phyloP scores from a whole-genome alignment of 345 rosid species.

The Populus simonii region DNA sequence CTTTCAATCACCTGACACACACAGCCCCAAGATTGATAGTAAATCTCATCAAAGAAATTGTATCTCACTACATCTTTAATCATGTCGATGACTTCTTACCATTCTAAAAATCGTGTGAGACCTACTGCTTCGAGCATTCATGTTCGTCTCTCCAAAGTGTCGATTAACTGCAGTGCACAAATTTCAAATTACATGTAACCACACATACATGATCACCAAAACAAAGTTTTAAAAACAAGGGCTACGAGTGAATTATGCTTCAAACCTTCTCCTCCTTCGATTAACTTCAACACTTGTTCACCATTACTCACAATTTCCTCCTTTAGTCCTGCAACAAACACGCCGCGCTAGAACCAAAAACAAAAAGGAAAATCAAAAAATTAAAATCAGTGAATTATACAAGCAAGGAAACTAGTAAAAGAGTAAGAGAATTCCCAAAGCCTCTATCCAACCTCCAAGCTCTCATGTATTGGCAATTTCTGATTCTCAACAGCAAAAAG shows the following conservation, averaged over 20 bases:
- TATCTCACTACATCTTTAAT: background rate
- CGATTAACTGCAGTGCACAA: slow-evolving; percentile 54
- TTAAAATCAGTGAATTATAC: slow-evolving; percentile 7
- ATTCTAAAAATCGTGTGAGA: slow-evolving; percentile 96
- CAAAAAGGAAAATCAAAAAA: slow-evolving; percentile 1
- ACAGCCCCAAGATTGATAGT: background rate
- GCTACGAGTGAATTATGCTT: slow-evolving; percentile 9
- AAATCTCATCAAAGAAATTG: background rate
- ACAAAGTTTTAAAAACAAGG: background rate
- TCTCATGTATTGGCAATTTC: slow-evolving; percentile 85
- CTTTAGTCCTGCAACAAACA: slow-evolving; percentile 80
- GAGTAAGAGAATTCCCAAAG: background rate
- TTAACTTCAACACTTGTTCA: slow-evolving; percentile 78
- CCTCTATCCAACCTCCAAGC: slow-evolving; percentile 64
- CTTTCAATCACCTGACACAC: slow-evolving; percentile 80
- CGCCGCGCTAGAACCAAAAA: slow-evolving; percentile 60
- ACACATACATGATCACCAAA: background rate
- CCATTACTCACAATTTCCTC: slow-evolving; percentile 81
- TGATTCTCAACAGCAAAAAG: slow-evolving; percentile 76
- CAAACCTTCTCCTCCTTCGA: slow-evolving; percentile 89
- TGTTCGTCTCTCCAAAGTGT: slow-evolving; percentile 95
- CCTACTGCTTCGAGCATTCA: slow-evolving; percentile 93
- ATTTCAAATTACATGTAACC: background rate
- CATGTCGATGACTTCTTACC: slow-evolving; percentile 39
- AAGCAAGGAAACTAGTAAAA: slow-evolving; percentile 12